Evolutionary conservation across 2,329 filamentous ascomycete species (phyloP), one percentile per base, ranked within the genome.

Genomic region (Xylariaceae sp.): DNA sequence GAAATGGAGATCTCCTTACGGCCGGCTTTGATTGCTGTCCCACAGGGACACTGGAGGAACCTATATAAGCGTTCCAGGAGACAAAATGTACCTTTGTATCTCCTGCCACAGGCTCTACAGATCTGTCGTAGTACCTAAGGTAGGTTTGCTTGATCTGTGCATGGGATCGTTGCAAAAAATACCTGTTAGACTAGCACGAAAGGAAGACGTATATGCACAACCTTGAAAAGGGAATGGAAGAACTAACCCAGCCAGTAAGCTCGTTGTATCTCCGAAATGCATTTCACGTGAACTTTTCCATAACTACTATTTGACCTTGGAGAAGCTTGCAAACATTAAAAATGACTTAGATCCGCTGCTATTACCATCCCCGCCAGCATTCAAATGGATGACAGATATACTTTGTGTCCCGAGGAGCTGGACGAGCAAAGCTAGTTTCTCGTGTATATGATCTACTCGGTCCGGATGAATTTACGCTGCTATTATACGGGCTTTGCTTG

Each of bases 181-280:
- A 18, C 9, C 3, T 27, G 29, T 18, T 4, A 41, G 35, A 42
- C 42, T 9, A 10, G 8, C 5, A 32, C 13, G n/a, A 29, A 37
- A 43, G 15, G 32, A 23, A 48, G 40, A 45, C 32, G 47, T 9
- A 24, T 33, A 1, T 51, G 47, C 21, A 47, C 36, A 10, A 44
- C 39, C 39, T 18, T 13, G 20, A 26, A 4, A 6, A 39, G 13
- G 20, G 20, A 20, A 8, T 10, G 4, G 23, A 18, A 18, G 37
- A 5, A 27, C 39, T 18, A 18, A 23, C 7, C 9, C 24, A n/a
- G n/a, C n/a, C n/a, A n/a, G n/a, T n/a, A n/a, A n/a, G n/a, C 13
- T 0, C 4, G 6, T 18, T 30, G 24, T 29, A 23, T 18, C 39
- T 42, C 5, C 1, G 21, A 26, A 13, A 23, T 6, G 21, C 37